Evolutionary conservation across 768 basidiomycete species (phyloP).

Genomic region (Infundibulicybe gibba): DNA sequence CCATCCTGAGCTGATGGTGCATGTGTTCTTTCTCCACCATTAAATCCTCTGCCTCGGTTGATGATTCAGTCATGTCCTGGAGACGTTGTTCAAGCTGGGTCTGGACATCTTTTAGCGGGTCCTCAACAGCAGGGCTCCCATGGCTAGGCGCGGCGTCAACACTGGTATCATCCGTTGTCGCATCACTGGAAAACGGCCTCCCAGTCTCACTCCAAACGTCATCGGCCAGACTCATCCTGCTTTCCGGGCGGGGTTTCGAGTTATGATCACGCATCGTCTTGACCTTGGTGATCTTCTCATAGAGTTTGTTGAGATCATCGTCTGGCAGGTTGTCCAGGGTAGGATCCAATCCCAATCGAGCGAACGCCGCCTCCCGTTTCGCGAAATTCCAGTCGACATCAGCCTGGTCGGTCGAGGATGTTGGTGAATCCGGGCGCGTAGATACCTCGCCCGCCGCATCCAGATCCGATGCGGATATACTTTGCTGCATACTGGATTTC

Average conservation of each 20-base stretch:
- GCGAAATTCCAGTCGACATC: constrained; percentile 99
- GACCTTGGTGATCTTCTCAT: constrained; percentile 91
- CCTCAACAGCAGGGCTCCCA: constrained; percentile 65
- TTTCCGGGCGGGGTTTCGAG: constrained; percentile 81
- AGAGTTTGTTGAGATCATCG: constrained; percentile 90
- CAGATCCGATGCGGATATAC: constrained; percentile 62
- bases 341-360: constrained; percentile 82
- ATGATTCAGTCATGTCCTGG: constrained; percentile 49
- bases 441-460: constrained; percentile 49
- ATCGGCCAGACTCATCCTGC: constrained; percentile 81
- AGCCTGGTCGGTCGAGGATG: constrained; percentile 62
- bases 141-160: constrained; percentile 60
- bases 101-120: constrained; percentile 66
- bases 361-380: constrained; percentile 88
- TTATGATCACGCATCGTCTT: constrained; percentile 84
- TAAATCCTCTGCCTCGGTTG: constrained; percentile 76
- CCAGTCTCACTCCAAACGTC: constrained; percentile 89
- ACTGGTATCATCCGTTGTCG: constrained; percentile 85
- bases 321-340: constrained; percentile 91
- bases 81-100: constrained; percentile 72
- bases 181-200: constrained; percentile 74
- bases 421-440: constrained; percentile 78
- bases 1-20: constrained; percentile 80
- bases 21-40: constrained; percentile 92
- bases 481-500: constrained; percentile 66